Evolutionary conservation across 768 basidiomycete genomes (phyloP).

Genomic region (Termitomyces sp.): DNA sequence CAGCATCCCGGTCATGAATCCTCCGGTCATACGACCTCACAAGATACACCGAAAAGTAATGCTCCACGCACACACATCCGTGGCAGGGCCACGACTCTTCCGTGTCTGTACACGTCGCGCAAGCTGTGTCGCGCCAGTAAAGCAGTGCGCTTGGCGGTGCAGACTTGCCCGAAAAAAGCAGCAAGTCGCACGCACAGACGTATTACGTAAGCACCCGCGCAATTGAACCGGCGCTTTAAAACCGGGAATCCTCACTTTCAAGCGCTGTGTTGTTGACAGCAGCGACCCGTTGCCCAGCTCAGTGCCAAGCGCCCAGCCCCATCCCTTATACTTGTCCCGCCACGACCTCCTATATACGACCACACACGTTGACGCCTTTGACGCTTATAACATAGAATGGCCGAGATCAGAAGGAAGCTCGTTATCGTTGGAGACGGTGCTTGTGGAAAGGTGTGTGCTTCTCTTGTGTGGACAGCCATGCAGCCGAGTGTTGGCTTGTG

Average conservation of each 20-base stretch:
- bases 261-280: conserved; percentile 13
- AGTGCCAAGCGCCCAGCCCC: conserved; percentile 6
- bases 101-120: neutral
- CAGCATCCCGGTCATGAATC: neutral
- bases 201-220: conserved; percentile 1
- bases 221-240: conserved; percentile 21
- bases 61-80: no score
- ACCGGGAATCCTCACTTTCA: neutral
- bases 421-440: conserved; percentile 99
- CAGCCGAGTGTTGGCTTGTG: neutral
- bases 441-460: conserved; percentile 73
- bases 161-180: neutral
- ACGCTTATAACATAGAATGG: conserved; percentile 43
- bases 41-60: no score
- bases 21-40: neutral
- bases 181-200: conserved; percentile 20
- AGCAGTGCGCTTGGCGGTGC: neutral
- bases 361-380: neutral
- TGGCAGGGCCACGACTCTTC: neutral
- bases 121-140: neutral
- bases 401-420: conserved; percentile 97
- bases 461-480: neutral
- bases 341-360: neutral
- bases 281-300: conserved; percentile 7
- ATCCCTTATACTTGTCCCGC: neutral